Evolutionary conservation across 2,329 filamentous ascomycete species (phyloP).

Genomic region (Apiospora saccharicola): DNA sequence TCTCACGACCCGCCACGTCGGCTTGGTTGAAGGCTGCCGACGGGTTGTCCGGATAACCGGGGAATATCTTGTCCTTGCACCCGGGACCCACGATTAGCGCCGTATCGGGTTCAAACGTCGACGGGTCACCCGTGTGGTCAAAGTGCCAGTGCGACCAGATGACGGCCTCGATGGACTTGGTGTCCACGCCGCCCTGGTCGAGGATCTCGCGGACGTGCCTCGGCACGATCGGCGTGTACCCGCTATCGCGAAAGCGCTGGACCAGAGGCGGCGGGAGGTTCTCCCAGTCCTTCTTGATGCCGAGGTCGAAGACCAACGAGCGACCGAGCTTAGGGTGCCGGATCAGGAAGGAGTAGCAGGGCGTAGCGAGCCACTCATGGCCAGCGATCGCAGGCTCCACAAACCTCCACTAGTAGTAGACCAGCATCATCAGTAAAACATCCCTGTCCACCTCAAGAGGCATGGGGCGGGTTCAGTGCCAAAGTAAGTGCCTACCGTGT

Average conservation of each 20-base stretch:
- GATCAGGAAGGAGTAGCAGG: conserved; percentile 37
- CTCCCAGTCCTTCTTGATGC: conserved; percentile 29
- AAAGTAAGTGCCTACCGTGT: conserved; percentile 1
- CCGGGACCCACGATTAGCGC: conserved; percentile 48
- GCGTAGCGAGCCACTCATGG: conserved; percentile 39
- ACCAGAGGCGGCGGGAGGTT: conserved; percentile 26
- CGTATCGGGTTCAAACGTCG: conserved; percentile 50
- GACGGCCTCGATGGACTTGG: conserved; percentile 36
- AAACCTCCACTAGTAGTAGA: conserved; percentile 30
- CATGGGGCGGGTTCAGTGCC: background rate
- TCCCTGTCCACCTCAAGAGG: background rate
- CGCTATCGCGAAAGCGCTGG: conserved; percentile 22
- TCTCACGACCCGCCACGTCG: conserved; percentile 36
- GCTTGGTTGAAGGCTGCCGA: conserved; percentile 35
- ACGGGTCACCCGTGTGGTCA: conserved; percentile 56
- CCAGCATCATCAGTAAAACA: background rate
- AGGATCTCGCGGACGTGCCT: conserved; percentile 36
- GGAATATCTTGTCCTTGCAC: conserved; percentile 39
- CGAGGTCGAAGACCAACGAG: conserved; percentile 31
- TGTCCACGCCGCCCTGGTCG: conserved; percentile 32
- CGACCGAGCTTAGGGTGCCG: conserved; percentile 35
- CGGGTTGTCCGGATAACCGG: conserved; percentile 34
- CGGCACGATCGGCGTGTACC: conserved; percentile 27
- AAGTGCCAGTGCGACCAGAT: conserved; percentile 56
- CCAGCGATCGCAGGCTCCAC: conserved; percentile 40